Evolutionary conservation across 1,284 basidiomycete species (phyloP).

Genomic region (Ganoderma sinense): DNA sequence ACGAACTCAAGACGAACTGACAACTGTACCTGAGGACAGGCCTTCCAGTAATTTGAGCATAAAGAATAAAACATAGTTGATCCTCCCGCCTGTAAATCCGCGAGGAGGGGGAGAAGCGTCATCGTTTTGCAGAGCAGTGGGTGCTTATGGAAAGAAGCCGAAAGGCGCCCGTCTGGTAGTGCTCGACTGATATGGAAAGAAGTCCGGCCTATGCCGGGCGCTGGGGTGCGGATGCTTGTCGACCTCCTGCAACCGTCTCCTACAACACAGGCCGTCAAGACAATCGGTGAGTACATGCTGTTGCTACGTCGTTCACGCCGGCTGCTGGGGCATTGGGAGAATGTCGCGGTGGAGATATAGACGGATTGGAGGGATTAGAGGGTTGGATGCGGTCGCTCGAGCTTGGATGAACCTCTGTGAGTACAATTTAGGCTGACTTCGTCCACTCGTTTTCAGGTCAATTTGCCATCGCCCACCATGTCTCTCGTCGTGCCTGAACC

Average conservation of each 20-base stretch:
- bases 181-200: not conserved
- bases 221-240: slow-evolving; percentile 12
- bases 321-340: not conserved
- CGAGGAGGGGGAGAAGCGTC: too few relatives aligned
- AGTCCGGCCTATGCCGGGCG: slow-evolving; percentile 18
- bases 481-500: slow-evolving; percentile 94
- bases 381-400: slow-evolving; percentile 26
- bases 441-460: slow-evolving; percentile 19
- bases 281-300: slow-evolving; percentile 28
- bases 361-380: not conserved
- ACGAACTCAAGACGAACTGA: not conserved
- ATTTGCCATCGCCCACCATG: slow-evolving; percentile 56
- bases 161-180: not conserved
- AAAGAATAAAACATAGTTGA: not conserved
- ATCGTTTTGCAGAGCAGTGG: not conserved
- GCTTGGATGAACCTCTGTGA: slow-evolving; percentile 30
- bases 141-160: not conserved
- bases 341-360: not conserved
- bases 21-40: not conserved
- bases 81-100: not conserved
- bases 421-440: slow-evolving; percentile 26
- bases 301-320: slow-evolving; percentile 12
- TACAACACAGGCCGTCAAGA: slow-evolving; percentile 33
- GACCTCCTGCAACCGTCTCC: slow-evolving; percentile 21
- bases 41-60: not conserved